These are phyloP conservation scores for Cyclocybe cylindracea DNA, from an alignment of 768 basidiomycete species.

Conservation along the genomic window DNA sequence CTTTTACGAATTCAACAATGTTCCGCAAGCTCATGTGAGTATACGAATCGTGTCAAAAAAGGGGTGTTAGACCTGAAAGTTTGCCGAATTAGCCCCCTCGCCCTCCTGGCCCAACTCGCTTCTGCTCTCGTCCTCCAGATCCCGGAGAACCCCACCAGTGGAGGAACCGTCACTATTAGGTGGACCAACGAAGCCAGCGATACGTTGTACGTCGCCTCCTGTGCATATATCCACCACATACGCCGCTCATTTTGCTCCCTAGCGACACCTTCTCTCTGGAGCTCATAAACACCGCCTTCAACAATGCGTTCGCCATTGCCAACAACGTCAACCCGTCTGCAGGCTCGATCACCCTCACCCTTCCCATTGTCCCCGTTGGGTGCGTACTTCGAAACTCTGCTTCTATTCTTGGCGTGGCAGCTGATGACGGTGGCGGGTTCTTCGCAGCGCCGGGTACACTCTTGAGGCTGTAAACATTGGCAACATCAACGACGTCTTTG, in stretches of 20 bases:
- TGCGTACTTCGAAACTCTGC: conserved; percentile 26
- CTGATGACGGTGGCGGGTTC: not conserved
- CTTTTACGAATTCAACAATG: conserved; percentile 41
- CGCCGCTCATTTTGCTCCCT: not conserved
- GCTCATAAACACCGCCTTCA: conserved; percentile 49
- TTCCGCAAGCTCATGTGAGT: conserved; percentile 47
- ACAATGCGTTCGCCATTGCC: conserved; percentile 53
- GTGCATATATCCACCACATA: not conserved
- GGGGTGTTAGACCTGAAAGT: not conserved
- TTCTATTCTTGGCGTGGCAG: not conserved
- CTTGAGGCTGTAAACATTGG: conserved; percentile 45
- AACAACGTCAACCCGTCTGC: conserved; percentile 48
- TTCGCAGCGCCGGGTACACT: conserved; percentile 46
- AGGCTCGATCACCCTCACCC: conserved; percentile 32
- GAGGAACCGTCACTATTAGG: conserved; percentile 36
- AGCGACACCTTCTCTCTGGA: conserved; percentile 42
- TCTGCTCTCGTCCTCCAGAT: conserved; percentile 46
- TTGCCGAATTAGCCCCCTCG: conserved; percentile 33
- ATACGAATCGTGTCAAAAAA: too few relatives aligned
- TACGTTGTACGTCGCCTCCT: conserved; percentile 18
- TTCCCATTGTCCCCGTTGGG: conserved; percentile 51
- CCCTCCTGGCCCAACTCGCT: conserved; percentile 46
- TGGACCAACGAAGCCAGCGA: conserved; percentile 49
- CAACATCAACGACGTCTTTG: conserved; percentile 47
- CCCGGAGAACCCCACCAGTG: conserved; percentile 33